Percentiles rank a stretch among this genome's conserved stretches.
Evolutionary conservation across 352 stramenopile genomes (phyloP).

Genomic region (Phytophthora fragariaefolia): DNA sequence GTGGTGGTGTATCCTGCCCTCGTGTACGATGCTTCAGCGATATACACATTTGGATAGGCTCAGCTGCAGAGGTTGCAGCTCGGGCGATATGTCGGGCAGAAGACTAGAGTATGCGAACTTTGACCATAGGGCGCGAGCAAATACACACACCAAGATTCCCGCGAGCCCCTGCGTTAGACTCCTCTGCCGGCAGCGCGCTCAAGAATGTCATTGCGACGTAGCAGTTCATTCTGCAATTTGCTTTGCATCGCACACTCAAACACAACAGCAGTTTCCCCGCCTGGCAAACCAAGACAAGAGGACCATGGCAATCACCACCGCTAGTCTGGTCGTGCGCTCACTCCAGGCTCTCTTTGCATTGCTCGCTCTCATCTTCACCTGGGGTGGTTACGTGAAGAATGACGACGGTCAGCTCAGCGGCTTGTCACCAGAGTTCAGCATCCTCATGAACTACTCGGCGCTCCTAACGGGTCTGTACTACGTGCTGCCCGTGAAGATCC

Average conservation of each 20-base stretch:
- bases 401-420: constrained; percentile 22
- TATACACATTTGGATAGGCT: constrained; percentile 21
- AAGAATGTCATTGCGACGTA: constrained; percentile 2
- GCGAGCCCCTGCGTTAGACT: constrained; percentile 10
- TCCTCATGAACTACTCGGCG: constrained; percentile 64
- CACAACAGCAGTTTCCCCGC: background rate
- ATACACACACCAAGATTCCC: constrained; percentile 7
- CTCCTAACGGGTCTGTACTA: constrained; percentile 75
- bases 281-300: background rate
- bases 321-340: constrained; percentile 29
- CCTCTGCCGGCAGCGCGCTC: constrained; percentile 15
- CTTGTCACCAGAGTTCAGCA: constrained; percentile 37
- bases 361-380: constrained; percentile 33
- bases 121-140: background rate
- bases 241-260: constrained; percentile 17
- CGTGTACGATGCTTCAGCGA: constrained; percentile 25
- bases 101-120: background rate
- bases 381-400: constrained; percentile 37
- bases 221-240: constrained; percentile 38
- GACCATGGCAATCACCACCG: constrained; percentile 28
- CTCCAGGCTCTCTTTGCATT: constrained; percentile 29
- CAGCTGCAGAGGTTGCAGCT: constrained; percentile 16
- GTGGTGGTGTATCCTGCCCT: constrained; percentile 24
- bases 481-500: constrained; percentile 75
- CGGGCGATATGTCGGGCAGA: constrained; percentile 9